Base-by-base conservation (phyloP, 2,329 filamentous ascomycete species). In the Hirsutella minnesotensis region DNA sequence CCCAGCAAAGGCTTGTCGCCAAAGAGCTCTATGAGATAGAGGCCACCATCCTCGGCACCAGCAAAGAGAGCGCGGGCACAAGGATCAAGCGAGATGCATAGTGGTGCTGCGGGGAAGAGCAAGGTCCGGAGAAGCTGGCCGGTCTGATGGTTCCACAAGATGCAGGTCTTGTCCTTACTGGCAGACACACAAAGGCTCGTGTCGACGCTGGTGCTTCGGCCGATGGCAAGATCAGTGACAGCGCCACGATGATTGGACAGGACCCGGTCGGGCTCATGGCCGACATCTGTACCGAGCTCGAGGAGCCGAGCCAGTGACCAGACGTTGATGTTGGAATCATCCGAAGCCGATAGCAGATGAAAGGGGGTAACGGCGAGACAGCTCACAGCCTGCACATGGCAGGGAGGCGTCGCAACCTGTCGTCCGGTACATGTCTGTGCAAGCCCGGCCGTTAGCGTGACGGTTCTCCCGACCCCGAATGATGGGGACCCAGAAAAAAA, bases 91-190 rank as follows among this genome's bases (percentile, higher is more conserved):
- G 77, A 68, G 29, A 90, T 60, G 52, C 82, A 88, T 24, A 83
- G 69, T 15, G 89, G 86, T 16, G 74, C 68, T n/a, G 73, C 70
- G 2, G 85, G 78, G 44, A 96, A 77, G 34, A 96, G 72, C 49
- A 94, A 79, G 4, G 88, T 96, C 36, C 89, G 79, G 44, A 96
- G 67, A 10, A 83, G 70, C 46, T 78, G 75, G 33, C 86, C 86
- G 1, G 79, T 85, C 47, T 81, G 78, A 58, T 94, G 94, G 63
- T 96, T 89, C 92, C 92, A 98, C 46, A 94, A 72, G 54, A 95
- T 81, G 52, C 86, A 86, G 8, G 86, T 92, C 63, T 86, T 89
- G 65, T 96, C 92, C 53, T 77, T 80, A 50, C 86, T 86, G 7
- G 81, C 78, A 3, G 90, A 94, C 18, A 95, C 74, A 46, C 84